phyloP scores from a whole-genome alignment of 371 early-diverging fungal genomes.

The Encephalitozoon romaleae region DNA sequence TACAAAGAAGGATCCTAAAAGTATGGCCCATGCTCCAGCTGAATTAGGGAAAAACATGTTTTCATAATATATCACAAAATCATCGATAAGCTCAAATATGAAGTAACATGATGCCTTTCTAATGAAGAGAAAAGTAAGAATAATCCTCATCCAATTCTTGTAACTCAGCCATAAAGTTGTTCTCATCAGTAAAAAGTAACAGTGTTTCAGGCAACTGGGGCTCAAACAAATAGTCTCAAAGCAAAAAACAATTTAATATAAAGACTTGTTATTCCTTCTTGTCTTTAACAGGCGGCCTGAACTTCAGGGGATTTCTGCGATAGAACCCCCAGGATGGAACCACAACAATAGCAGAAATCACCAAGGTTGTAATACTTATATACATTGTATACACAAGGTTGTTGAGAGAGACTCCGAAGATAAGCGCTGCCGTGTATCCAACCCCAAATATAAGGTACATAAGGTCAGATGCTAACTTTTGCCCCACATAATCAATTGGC shows the following conservation, averaged over 20 bases:
- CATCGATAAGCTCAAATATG: not conserved
- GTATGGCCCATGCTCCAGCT: not conserved
- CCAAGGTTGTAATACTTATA: conserved; percentile 26
- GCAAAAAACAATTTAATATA: not conserved
- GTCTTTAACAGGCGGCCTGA: conserved; percentile 33
- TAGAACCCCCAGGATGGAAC: conserved; percentile 60
- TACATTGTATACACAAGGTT: conserved; percentile 53
- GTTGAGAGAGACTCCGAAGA: conserved; percentile 38
- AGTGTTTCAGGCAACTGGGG: not conserved
- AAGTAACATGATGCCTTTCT: not conserved
- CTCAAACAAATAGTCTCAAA: not conserved
- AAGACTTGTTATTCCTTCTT: not conserved
- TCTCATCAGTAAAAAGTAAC: not conserved
- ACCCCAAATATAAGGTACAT: conserved; percentile 46
- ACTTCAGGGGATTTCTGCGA: conserved; percentile 56
- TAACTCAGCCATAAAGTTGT: not conserved
- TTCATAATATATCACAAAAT: not conserved
- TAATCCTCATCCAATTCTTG: not conserved
- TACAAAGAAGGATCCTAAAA: not conserved
- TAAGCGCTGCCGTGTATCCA: conserved; percentile 47
- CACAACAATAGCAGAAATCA: conserved; percentile 30
- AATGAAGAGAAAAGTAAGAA: not conserved
- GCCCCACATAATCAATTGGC: conserved; percentile 60
- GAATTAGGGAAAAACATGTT: not conserved
- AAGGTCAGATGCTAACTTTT: conserved; percentile 47